Percentiles rank a stretch among this genome's conserved stretches.
Conservation (phyloP, 169 alveolate genomes). For the Babesia ovata region DNA sequence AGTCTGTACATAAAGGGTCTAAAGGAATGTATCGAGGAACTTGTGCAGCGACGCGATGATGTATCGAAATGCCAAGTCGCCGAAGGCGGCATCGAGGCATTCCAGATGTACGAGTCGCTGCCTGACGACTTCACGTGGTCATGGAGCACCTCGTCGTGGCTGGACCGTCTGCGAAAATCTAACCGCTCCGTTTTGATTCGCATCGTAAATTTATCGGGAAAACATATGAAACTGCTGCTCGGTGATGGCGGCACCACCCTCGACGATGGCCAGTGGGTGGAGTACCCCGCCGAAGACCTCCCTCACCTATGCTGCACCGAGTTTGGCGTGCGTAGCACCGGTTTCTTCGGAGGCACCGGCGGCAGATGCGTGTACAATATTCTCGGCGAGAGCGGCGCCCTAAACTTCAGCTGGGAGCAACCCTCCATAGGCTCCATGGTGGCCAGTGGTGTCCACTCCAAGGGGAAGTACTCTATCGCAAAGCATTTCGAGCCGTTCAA, state of each 20-base stretch:
- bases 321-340: conserved; percentile 81
- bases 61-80: neutral
- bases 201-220: conserved; percentile 80
- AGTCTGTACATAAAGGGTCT: conserved; percentile 33
- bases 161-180: conserved; percentile 74
- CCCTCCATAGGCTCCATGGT: conserved; percentile 73
- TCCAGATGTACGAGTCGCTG: conserved; percentile 21
- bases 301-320: conserved; percentile 79
- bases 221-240: conserved; percentile 58
- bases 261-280: conserved; percentile 81
- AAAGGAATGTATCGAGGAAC: conserved; percentile 29
- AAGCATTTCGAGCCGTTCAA: conserved; percentile 77
- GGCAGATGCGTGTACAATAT: conserved; percentile 75
- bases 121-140: conserved; percentile 68
- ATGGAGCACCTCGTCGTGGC: conserved; percentile 74
- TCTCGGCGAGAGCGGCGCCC: conserved; percentile 74
- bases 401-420: conserved; percentile 76
- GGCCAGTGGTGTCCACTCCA: conserved; percentile 75
- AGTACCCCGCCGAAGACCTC: conserved; percentile 82
- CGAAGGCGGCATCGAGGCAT: conserved; percentile 30
- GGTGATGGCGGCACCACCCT: conserved; percentile 28
- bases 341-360: conserved; percentile 76
- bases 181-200: conserved; percentile 80
- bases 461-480: conserved; percentile 69
- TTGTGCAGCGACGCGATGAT: neutral